Percentiles rank a stretch among this genome's conserved stretches.
phyloP scores from a whole-genome alignment of 2,329 filamentous ascomycete genomes.

The Clarireedia monteithiana region DNA sequence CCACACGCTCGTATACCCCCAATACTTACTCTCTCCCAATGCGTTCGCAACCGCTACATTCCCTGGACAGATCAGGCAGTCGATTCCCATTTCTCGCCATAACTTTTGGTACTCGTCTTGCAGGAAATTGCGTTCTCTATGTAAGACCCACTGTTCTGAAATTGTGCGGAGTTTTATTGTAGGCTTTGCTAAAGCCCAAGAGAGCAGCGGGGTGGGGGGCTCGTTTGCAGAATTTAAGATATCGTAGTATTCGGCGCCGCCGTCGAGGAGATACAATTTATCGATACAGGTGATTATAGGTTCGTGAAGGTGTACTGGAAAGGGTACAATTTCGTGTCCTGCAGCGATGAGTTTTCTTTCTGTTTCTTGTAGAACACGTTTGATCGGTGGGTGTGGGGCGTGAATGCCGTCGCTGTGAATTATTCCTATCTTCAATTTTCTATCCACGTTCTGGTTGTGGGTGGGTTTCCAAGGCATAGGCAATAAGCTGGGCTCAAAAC shows the following conservation, averaged over 20 bases:
- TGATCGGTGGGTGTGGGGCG: constrained; percentile 10
- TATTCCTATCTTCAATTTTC: constrained; percentile 32
- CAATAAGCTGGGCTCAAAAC: constrained; percentile 41
- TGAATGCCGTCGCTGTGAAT: constrained; percentile 20
- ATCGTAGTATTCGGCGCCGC: constrained; percentile 13
- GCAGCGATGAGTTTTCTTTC: not conserved
- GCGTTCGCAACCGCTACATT: constrained; percentile 5
- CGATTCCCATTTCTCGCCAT: constrained; percentile 16
- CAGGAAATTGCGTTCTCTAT: constrained; percentile 29
- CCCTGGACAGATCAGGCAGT: constrained; percentile 9
- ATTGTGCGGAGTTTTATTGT: not conserved
- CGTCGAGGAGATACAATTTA: constrained; percentile 9
- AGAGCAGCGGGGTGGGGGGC: constrained; percentile 12
- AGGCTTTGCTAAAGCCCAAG: constrained; percentile 14
- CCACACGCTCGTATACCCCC: constrained; percentile 12
- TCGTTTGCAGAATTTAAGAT: constrained; percentile 14
- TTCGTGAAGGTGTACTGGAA: not conserved
- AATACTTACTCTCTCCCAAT: constrained; percentile 11
- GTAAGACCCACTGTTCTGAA: not conserved
- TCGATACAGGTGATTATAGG: not conserved
- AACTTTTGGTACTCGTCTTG: constrained; percentile 14
- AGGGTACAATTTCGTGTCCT: not conserved
- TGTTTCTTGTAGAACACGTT: not conserved
- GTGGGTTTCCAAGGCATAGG: constrained; percentile 40
- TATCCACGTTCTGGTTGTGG: constrained; percentile 3